Percentiles rank a stretch among this genome's conserved stretches.
These are phyloP conservation scores for Arxiozyma heterogenica DNA, from an alignment of 1,139 yeast species.

Conservation along the genomic window DNA sequence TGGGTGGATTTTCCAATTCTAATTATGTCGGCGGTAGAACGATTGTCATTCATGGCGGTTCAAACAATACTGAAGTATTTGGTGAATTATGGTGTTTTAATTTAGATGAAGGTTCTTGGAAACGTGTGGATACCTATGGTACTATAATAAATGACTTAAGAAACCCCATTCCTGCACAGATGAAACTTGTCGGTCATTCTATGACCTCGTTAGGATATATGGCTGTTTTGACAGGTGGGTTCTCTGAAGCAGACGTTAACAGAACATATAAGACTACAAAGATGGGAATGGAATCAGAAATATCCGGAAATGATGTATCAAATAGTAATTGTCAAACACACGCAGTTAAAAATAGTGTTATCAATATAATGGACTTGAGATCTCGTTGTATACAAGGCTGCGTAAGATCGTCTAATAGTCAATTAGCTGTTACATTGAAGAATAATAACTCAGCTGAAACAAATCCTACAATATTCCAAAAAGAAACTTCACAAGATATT, in stretches of 20 bases:
- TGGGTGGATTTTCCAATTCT: neutral
- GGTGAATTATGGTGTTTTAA: slow-evolving; percentile 45
- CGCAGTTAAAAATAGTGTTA: slow-evolving; percentile 5
- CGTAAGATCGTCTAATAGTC: neutral
- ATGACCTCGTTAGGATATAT: slow-evolving; percentile 21
- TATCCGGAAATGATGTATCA: neutral
- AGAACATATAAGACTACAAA: slow-evolving; percentile 5
- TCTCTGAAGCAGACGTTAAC: slow-evolving; percentile 20
- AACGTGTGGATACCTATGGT: slow-evolving; percentile 19
- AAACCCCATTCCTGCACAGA: slow-evolving; percentile 10
- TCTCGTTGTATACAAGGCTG: slow-evolving; percentile 17
- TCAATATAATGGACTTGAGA: slow-evolving; percentile 19
- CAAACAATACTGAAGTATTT: slow-evolving; percentile 31
- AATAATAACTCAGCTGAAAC: neutral
- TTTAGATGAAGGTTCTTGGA: slow-evolving; percentile 36
- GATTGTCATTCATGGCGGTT: slow-evolving; percentile 40
- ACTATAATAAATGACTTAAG: slow-evolving; percentile 9
- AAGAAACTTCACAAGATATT: neutral
- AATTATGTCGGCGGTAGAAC: slow-evolving; percentile 8
- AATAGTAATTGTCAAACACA: neutral
- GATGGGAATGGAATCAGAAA: neutral
- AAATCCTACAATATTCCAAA: neutral
- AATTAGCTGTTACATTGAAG: neutral
- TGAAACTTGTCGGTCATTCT: slow-evolving; percentile 25
- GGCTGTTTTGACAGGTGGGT: slow-evolving; percentile 24